These are phyloP conservation scores for Xylariaceae sp. DNA, from an alignment of 2,329 filamentous ascomycete species.

Conservation along the genomic window DNA sequence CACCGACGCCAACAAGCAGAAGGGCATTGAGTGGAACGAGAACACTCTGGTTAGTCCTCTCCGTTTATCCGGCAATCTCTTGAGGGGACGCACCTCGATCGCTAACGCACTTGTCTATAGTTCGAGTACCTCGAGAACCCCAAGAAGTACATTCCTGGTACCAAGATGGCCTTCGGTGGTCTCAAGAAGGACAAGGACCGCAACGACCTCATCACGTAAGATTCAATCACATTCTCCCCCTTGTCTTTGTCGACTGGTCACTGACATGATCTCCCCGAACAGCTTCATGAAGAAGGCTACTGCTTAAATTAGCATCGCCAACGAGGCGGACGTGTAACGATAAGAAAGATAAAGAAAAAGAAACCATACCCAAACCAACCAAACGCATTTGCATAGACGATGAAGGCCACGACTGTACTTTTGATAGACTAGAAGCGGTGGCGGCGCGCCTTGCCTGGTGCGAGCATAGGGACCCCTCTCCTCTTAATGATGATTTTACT, in stretches of 20 bases:
- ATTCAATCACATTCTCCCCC: constrained; percentile 23
- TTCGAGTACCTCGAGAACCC: constrained; percentile 99
- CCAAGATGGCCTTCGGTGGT: constrained; percentile 99
- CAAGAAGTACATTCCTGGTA: constrained; percentile 99
- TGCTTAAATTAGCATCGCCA: constrained; percentile 48
- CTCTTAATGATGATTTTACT: constrained; percentile 25
- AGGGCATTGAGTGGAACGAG: constrained; percentile 85
- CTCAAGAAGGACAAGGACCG: constrained; percentile 99
- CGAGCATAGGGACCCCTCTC: constrained; percentile 30
- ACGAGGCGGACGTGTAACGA: constrained; percentile 34
- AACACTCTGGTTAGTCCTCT: constrained; percentile 64
- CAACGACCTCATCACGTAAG: constrained; percentile 96
- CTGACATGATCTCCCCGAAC: constrained; percentile 11
- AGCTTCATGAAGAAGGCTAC: constrained; percentile 67
- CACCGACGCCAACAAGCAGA: constrained; percentile 99
- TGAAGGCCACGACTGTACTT: constrained; percentile 30
- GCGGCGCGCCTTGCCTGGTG: constrained; percentile 24
- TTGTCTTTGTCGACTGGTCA: background rate
- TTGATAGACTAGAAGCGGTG: constrained; percentile 33
- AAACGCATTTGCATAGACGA: constrained; percentile 32
- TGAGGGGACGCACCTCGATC: background rate
- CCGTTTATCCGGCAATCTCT: background rate
- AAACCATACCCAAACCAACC: background rate
- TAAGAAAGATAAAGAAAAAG: constrained; percentile 6
- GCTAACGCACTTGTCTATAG: constrained; percentile 38